phyloP scores from a whole-genome alignment of 805 yeast species.

The Myxozyma kluyveri region DNA sequence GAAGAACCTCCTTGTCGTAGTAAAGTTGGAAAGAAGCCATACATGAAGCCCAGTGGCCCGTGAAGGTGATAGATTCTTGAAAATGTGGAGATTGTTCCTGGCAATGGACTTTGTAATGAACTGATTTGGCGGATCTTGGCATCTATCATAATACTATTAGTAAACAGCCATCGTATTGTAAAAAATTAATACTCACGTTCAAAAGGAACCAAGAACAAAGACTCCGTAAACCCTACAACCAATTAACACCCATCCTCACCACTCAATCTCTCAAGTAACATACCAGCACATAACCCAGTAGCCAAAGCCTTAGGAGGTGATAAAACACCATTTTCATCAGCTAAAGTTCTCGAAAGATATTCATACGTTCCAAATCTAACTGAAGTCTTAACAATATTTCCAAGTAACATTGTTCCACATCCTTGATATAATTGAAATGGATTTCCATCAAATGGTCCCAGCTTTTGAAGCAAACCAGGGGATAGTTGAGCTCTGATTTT shows the following conservation, averaged over 20 bases:
- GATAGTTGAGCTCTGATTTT: constrained; percentile 41
- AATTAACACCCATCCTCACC: background rate
- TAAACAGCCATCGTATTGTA: background rate
- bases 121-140: constrained; percentile 26
- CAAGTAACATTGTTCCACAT: constrained; percentile 70
- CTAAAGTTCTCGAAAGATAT: constrained; percentile 66
- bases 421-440: constrained; percentile 49
- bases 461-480: constrained; percentile 30
- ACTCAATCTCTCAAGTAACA: background rate
- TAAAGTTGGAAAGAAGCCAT: constrained; percentile 81
- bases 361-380: constrained; percentile 74
- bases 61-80: constrained; percentile 42
- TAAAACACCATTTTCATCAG: constrained; percentile 52
- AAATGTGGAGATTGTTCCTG: constrained; percentile 34
- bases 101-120: constrained; percentile 13
- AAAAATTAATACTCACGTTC: constrained; percentile 47
- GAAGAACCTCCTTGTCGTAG: constrained; percentile 76
- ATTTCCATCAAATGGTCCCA: constrained; percentile 12
- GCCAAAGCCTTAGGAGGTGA: constrained; percentile 74
- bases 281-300: constrained; percentile 70
- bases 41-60: constrained; percentile 74
- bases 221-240: constrained; percentile 64
- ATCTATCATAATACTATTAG: background rate
- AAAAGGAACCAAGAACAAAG: constrained; percentile 82
- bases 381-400: constrained; percentile 69